Evolutionary conservation across 2,329 filamentous ascomycete species (phyloP).

Genomic region (Colletotrichum agaves): DNA sequence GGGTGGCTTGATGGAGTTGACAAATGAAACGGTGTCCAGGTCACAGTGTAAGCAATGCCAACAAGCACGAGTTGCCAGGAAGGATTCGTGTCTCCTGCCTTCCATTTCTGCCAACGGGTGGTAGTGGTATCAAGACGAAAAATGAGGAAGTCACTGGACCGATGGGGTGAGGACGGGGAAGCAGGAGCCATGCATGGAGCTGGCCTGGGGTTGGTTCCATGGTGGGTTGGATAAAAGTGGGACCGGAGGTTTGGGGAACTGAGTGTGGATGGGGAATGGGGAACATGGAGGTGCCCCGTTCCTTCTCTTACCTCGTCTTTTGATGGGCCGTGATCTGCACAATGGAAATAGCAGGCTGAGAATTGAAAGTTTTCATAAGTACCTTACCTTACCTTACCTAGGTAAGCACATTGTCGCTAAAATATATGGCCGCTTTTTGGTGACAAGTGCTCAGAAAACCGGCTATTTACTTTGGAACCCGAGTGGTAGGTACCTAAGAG

Average conservation of each 20-base stretch:
- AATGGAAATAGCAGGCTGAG: not conserved
- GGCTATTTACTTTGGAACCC: too few species aligned
- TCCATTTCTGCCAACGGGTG: too few species aligned
- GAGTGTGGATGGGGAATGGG: not conserved
- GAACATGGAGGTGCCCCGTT: not conserved
- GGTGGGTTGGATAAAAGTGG: not conserved
- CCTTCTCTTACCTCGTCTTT: not conserved
- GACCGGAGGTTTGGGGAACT: not conserved
- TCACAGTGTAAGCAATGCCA: not conserved
- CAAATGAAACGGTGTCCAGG: not conserved
- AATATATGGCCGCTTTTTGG: too few species aligned
- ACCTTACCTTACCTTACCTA: too few species aligned
- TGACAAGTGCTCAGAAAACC: too few species aligned
- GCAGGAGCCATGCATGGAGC: conserved; percentile 18
- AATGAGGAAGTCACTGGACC: not conserved
- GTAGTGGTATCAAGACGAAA: too few species aligned
- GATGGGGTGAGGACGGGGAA: conserved; percentile 15
- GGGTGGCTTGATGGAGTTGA: conserved; percentile 12
- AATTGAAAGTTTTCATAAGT: too few species aligned
- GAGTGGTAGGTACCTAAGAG: too few species aligned
- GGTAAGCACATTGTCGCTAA: too few species aligned
- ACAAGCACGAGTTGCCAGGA: not conserved
- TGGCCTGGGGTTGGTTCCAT: not conserved
- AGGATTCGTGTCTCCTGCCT: not conserved
- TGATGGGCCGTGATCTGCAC: conserved; percentile 12